These are phyloP conservation scores for Chamaecyparis obtusa DNA, from an alignment of 75 land plant genomes.

Conservation along the genomic window DNA sequence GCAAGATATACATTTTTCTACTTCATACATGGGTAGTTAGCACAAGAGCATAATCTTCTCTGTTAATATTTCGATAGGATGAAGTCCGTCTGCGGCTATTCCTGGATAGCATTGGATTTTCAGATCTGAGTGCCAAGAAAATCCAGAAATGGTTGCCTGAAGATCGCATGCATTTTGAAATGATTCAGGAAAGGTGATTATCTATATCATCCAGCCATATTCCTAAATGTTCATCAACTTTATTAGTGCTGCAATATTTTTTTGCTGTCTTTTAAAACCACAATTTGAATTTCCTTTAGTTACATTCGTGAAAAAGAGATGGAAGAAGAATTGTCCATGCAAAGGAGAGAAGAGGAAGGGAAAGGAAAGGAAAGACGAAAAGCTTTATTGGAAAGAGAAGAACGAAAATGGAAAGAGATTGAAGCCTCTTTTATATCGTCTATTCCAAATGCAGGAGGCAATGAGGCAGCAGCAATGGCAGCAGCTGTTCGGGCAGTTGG, in stretches of 20 bases:
- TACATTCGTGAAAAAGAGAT: conserved; percentile 98
- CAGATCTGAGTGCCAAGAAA: conserved; percentile 95
- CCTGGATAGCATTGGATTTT: conserved; percentile 93
- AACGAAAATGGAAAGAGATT: conserved; percentile 94
- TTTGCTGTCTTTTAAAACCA: neutral
- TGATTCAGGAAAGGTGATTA: conserved; percentile 88
- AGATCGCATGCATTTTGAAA: conserved; percentile 92
- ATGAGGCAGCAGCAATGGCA: conserved; percentile 98
- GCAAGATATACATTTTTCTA: neutral
- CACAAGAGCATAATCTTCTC: neutral
- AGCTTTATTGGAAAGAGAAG: conserved; percentile 90
- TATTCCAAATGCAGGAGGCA: conserved; percentile 90
- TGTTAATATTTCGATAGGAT: conserved; percentile 53
- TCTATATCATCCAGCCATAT: neutral
- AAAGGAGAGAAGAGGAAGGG: conserved; percentile 98
- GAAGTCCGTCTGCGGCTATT: conserved; percentile 97
- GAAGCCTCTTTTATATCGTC: conserved; percentile 94
- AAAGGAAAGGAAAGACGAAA: conserved; percentile 97
- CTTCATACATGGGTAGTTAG: neutral
- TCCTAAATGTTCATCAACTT: neutral
- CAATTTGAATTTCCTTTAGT: conserved; percentile 30
- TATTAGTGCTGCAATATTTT: neutral
- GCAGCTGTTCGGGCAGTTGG: conserved; percentile 99
- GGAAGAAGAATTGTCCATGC: conserved; percentile 94
- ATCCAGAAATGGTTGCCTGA: conserved; percentile 98